A percentile compares a stretch with the other conserved stretches of the same genome.
phyloP scores from a whole-genome alignment of 441 rosid genomes.

The Rhodomyrtus psidioides region DNA sequence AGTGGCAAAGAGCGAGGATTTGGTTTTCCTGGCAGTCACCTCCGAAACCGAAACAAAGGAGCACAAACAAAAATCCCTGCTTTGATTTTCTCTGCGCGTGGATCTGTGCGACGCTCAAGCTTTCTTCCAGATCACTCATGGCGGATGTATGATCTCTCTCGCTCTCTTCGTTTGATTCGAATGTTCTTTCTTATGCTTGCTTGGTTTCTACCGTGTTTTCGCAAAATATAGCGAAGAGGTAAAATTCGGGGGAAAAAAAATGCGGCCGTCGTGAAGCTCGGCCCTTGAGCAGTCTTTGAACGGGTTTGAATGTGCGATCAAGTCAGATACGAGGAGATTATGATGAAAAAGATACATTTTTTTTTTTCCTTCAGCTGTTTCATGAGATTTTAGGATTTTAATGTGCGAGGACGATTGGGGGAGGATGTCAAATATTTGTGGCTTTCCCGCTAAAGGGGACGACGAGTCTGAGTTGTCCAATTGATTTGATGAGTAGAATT shows the following conservation, averaged over 20 bases:
- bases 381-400: background rate
- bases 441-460: background rate
- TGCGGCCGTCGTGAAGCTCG: background rate
- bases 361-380: background rate
- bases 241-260: background rate
- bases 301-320: background rate
- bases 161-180: background rate
- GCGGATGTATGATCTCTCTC: constrained; percentile 20
- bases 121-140: constrained; percentile 22
- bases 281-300: background rate
- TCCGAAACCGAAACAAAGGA: background rate
- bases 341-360: background rate
- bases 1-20: background rate
- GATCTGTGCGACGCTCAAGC: background rate
- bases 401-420: background rate
- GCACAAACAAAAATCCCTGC: background rate
- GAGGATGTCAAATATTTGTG: background rate
- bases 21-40: background rate
- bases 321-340: background rate
- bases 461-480: background rate
- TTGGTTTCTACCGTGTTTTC: background rate
- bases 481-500: background rate
- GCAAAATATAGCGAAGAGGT: background rate
- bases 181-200: background rate
- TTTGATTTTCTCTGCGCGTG: background rate